Percentiles rank a stretch among this genome's conserved stretches.
Conservation (phyloP, 2,329 filamentous ascomycete genomes). For the Colletotrichum tofieldiae region DNA sequence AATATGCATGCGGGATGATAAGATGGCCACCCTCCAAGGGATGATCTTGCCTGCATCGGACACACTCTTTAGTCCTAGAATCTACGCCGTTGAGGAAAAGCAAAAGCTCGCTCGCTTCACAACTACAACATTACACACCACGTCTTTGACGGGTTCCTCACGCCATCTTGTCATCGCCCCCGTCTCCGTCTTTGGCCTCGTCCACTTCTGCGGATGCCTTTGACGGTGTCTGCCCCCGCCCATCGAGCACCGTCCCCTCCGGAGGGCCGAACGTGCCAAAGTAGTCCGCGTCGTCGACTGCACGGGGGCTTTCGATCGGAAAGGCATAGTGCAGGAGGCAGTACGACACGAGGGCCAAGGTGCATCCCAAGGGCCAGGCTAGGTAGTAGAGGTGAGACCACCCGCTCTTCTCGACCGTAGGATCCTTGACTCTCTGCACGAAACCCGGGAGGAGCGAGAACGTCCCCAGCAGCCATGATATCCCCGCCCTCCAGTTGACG, state of each 20-base stretch:
- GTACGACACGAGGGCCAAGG: constrained; percentile 44
- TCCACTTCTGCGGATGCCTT: background rate
- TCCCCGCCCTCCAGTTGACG: constrained; percentile 45
- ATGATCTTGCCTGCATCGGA: background rate
- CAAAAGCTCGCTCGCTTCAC: constrained; percentile 1
- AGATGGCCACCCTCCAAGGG: background rate
- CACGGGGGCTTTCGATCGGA: constrained; percentile 43
- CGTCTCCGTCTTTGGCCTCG: background rate
- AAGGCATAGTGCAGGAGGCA: constrained; percentile 42
- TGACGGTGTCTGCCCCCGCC: background rate
- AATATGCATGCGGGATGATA: background rate
- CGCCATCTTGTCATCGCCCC: constrained; percentile 8
- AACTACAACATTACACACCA: background rate
- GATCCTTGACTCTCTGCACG: constrained; percentile 44
- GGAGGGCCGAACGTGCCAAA: constrained; percentile 48
- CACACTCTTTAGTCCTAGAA: background rate
- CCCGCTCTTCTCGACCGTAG: constrained; percentile 39
- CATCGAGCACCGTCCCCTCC: constrained; percentile 25
- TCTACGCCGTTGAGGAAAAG: background rate
- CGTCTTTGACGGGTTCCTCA: background rate
- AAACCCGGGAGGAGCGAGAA: constrained; percentile 47
- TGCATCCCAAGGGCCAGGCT: constrained; percentile 47
- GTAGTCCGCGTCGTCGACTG: constrained; percentile 48
- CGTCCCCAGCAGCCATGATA: constrained; percentile 44
- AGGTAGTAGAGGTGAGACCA: constrained; percentile 51